These are phyloP conservation scores for Trichoderma sp. DNA, from an alignment of 2,329 filamentous ascomycete species.

Conservation along the genomic window DNA sequence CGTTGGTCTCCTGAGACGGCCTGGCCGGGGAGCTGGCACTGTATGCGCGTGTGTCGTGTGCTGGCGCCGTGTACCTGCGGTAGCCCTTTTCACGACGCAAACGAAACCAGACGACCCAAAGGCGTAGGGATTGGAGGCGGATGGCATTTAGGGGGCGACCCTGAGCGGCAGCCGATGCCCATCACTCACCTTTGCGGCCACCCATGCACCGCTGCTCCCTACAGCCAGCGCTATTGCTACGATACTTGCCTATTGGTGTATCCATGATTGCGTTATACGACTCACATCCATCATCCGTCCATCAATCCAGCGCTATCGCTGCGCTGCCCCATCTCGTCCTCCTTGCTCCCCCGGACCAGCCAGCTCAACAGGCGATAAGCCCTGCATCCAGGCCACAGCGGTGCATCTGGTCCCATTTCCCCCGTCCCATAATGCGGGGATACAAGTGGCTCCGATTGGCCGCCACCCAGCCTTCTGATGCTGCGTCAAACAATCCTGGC, in stretches of 20 bases:
- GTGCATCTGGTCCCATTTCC: constrained; percentile 15
- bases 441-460: constrained; percentile 22
- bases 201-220: neutral
- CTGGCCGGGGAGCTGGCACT: constrained; percentile 10
- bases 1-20: constrained; percentile 8
- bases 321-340: neutral
- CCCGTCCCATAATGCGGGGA: constrained; percentile 26
- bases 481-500: constrained; percentile 21
- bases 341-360: constrained; percentile 17
- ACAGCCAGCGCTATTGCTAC: neutral
- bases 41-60: constrained; percentile 14
- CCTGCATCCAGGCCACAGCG: constrained; percentile 21
- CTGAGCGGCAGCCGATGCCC: constrained; percentile 6
- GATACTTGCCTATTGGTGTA: neutral
- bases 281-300: neutral
- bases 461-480: constrained; percentile 18
- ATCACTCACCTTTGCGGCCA: neutral
- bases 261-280: neutral
- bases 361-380: constrained; percentile 23
- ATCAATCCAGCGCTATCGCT: neutral
- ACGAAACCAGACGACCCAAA: constrained; percentile 3
- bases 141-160: constrained; percentile 15
- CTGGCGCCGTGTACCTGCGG: constrained; percentile 12
- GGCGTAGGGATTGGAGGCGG: neutral
- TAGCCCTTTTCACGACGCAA: constrained; percentile 10